phyloP scores from a whole-genome alignment of 202 grass and related monocot genomes.

The Brachypodium distachyon region DNA sequence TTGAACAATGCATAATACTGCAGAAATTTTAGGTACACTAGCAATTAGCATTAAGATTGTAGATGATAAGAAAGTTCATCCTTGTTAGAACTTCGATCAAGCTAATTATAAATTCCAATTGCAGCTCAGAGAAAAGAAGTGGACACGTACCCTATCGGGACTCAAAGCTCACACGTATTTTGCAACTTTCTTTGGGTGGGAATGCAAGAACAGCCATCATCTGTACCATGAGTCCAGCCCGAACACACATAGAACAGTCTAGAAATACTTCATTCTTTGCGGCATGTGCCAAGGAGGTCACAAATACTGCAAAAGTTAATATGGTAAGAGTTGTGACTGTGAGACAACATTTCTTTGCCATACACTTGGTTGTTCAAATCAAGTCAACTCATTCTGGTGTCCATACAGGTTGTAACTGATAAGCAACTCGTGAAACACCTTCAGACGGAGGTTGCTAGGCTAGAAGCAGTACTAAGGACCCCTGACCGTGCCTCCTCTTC shows the following conservation, averaged over 20 bases:
- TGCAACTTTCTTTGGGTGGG: constrained; percentile 89
- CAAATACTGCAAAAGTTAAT: constrained; percentile 88
- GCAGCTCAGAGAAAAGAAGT: constrained; percentile 58
- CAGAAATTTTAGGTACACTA: not conserved
- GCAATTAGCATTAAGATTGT: not conserved
- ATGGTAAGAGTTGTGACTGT: constrained; percentile 39
- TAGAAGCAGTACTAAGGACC: constrained; percentile 76
- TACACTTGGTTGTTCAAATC: not conserved
- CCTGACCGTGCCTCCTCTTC: constrained; percentile 44
- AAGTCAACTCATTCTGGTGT: constrained; percentile 7
- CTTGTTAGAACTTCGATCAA: constrained; percentile 4
- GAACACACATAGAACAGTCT: constrained; percentile 75
- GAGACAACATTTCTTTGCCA: not conserved
- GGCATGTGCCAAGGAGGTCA: constrained; percentile 79
- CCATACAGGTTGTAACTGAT: constrained; percentile 74
- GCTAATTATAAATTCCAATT: constrained; percentile 18
- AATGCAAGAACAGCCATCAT: constrained; percentile 95
- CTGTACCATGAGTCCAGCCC: constrained; percentile 90
- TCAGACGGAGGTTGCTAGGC: constrained; percentile 78
- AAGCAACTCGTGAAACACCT: constrained; percentile 95
- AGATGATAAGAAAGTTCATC: not conserved
- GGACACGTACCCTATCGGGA: constrained; percentile 85
- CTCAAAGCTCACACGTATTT: constrained; percentile 85
- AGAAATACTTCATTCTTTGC: constrained; percentile 92
- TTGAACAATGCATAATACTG: not conserved